Evolutionary conservation across 2,329 filamentous ascomycete genomes (phyloP).

Genomic region (Ambrosiella beaveri): DNA sequence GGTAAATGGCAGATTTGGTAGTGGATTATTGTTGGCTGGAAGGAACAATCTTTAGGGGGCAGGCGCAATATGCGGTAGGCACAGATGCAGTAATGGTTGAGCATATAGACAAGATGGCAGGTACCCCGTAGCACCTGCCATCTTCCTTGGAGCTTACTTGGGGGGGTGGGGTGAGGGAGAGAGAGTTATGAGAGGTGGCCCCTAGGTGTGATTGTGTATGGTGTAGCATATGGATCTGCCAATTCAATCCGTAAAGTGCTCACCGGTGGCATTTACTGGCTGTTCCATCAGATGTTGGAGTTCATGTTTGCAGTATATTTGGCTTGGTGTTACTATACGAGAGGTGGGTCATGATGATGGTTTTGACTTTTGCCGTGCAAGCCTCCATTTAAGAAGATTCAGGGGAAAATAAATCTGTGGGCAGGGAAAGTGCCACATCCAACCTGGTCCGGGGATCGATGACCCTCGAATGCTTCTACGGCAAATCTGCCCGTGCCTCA

Average conservation of each 20-base stretch:
- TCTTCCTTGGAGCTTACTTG: neutral
- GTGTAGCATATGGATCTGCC: neutral
- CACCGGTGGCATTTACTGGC: too few species aligned
- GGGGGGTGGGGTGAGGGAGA: neutral
- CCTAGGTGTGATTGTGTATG: neutral
- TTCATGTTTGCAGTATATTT: too few species aligned
- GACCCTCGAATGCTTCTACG: neutral
- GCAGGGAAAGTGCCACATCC: neutral
- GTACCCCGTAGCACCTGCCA: neutral
- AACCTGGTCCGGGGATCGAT: neutral
- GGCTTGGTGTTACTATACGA: too few species aligned
- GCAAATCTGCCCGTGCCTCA: neutral
- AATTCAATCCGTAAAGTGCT: neutral
- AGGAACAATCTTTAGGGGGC: neutral
- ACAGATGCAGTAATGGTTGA: neutral
- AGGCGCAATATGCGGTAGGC: neutral
- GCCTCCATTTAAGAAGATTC: neutral
- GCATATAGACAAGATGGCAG: neutral
- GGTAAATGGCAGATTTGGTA: constrained; percentile 1
- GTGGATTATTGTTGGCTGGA: neutral
- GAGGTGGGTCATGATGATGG: too few species aligned
- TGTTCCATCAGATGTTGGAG: neutral
- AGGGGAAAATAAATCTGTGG: neutral
- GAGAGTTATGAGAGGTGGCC: neutral
- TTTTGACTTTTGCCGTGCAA: too few species aligned